phyloP scores from a whole-genome alignment of 306 rosid genomes.

The Carpinus fangiana region DNA sequence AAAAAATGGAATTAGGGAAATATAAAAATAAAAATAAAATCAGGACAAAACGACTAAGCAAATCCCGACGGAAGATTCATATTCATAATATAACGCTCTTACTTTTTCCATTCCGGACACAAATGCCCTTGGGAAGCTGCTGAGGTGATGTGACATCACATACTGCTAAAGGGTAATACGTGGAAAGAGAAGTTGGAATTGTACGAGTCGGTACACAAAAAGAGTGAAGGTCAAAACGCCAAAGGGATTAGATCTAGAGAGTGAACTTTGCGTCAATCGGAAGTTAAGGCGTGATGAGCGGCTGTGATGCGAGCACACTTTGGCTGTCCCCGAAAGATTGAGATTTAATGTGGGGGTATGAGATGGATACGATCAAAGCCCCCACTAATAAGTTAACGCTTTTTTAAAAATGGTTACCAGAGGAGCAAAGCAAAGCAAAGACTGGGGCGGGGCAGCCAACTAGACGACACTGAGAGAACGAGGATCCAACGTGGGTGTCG shows the following conservation, averaged over 20 bases:
- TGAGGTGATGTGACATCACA: conserved; percentile 34
- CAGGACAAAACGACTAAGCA: conserved; percentile 18
- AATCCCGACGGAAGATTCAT: not conserved
- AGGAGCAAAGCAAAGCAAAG: not conserved
- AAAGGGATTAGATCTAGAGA: not conserved
- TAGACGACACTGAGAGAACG: conserved; percentile 21
- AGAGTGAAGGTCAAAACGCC: not conserved
- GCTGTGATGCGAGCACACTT: conserved; percentile 42
- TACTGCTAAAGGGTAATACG: conserved; percentile 18
- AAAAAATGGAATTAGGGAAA: not conserved
- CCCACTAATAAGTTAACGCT: conserved; percentile 6
- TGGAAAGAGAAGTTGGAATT: conserved; percentile 19
- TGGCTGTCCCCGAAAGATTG: conserved; percentile 22
- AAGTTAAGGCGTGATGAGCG: conserved; percentile 56
- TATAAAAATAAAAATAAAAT: not conserved
- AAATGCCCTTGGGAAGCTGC: conserved; percentile 23
- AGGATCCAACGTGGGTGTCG: conserved; percentile 44
- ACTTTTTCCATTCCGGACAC: conserved; percentile 9
- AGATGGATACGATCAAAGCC: conserved; percentile 1
- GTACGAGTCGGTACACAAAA: not conserved
- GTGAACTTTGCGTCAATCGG: conserved; percentile 29
- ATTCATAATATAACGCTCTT: no score
- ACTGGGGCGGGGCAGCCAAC: conserved; percentile 4
- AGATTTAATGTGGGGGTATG: conserved; percentile 27
- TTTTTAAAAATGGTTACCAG: not conserved